phyloP scores from a whole-genome alignment of 2,329 filamentous ascomycete species.

The Penicillium sp. region DNA sequence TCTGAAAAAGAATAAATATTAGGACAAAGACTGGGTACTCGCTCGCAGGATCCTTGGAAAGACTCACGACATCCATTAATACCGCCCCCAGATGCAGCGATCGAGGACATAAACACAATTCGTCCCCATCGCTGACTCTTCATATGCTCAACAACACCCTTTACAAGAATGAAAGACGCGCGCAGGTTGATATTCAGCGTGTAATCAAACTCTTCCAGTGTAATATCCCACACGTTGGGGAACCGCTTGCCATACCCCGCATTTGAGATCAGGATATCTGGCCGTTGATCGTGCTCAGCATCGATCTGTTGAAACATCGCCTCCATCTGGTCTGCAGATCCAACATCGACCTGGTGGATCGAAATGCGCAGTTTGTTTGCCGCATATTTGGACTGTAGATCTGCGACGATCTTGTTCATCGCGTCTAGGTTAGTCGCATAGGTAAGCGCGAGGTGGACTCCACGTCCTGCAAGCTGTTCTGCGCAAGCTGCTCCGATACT shows the following conservation, averaged over 20 bases:
- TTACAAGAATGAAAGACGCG: conserved; percentile 63
- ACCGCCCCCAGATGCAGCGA: conserved; percentile 63
- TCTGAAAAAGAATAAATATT: conserved; percentile 23
- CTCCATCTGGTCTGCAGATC: conserved; percentile 54
- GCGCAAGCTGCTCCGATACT: conserved; percentile 65
- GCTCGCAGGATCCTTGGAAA: background rate
- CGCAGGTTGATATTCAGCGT: conserved; percentile 64
- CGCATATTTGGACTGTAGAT: conserved; percentile 39
- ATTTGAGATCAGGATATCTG: conserved; percentile 67
- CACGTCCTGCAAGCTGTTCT: conserved; percentile 53
- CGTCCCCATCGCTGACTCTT: conserved; percentile 61
- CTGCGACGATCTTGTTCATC: conserved; percentile 47
- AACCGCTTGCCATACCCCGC: conserved; percentile 67
- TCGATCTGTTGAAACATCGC: conserved; percentile 58
- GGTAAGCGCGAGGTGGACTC: conserved; percentile 59
- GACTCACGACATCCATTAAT: conserved; percentile 60
- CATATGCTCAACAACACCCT: conserved; percentile 64
- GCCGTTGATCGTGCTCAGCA: conserved; percentile 53
- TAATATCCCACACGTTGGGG: conserved; percentile 57
- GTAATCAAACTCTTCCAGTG: conserved; percentile 64
- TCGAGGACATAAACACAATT: conserved; percentile 65
- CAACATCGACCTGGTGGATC: conserved; percentile 61
- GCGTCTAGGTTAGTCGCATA: conserved; percentile 55
- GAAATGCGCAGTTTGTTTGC: conserved; percentile 46
- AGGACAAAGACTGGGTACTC: background rate